These are phyloP conservation scores for Sambucus nigra DNA, from an alignment of 129 eudicot species.

Conservation along the genomic window DNA sequence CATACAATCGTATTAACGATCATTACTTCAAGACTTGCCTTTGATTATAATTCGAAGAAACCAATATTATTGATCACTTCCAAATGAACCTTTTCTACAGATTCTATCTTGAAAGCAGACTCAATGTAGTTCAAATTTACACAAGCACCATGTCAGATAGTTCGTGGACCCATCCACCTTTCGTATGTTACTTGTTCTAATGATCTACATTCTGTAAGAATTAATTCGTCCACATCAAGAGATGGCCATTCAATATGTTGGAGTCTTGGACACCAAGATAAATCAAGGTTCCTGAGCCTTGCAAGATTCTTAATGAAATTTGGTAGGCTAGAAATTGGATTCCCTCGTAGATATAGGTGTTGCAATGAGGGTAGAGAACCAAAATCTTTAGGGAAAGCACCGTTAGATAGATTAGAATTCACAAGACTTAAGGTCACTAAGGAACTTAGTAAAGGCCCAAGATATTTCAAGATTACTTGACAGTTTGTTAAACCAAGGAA, in stretches of 20 bases:
- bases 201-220: not conserved
- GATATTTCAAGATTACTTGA: not conserved
- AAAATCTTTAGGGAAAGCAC: not conserved
- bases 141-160: not conserved
- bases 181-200: not conserved
- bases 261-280: not conserved
- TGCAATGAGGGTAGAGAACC: not conserved
- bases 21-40: too few species aligned
- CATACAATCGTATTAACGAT: not conserved
- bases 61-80: not conserved
- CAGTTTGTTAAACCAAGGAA: not conserved
- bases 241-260: not conserved
- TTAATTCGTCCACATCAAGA: not conserved
- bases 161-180: not conserved
- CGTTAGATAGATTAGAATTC: not conserved
- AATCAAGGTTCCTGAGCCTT: not conserved
- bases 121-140: not conserved
- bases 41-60: not conserved
- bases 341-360: not conserved
- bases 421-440: slow-evolving; percentile 2
- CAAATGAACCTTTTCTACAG: not conserved
- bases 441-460: not conserved
- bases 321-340: slow-evolving; percentile 12
- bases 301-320: not conserved
- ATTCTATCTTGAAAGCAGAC: not conserved